Percentiles rank a stretch among this genome's conserved stretches.
Conservation (phyloP, 2,329 filamentous ascomycete genomes). For the Penicillium crustosum region DNA sequence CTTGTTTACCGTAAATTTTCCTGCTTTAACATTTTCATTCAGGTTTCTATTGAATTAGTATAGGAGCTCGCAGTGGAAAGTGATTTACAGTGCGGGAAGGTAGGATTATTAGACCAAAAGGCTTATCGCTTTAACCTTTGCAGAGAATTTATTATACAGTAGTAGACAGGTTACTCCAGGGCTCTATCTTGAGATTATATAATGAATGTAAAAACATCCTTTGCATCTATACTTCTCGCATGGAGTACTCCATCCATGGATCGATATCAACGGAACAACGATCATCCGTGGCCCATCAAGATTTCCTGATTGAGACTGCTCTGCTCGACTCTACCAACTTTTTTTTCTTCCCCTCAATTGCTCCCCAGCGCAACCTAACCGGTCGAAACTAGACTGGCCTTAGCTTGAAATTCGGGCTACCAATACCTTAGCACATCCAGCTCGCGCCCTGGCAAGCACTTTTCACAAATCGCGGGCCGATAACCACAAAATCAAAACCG, state of each 20-base stretch:
- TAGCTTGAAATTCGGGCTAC: not conserved
- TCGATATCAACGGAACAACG: conserved; percentile 25
- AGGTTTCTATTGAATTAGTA: not conserved
- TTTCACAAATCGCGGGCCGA: conserved; percentile 8
- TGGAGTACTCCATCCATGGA: not conserved
- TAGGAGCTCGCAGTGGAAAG: not conserved
- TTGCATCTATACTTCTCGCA: not conserved
- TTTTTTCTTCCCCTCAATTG: conserved; percentile 17
- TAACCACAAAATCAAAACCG: conserved; percentile 6
- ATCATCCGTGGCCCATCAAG: conserved; percentile 29
- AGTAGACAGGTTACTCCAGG: not conserved
- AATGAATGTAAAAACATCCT: not conserved
- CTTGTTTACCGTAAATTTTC: not conserved
- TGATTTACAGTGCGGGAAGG: not conserved
- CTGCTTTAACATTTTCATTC: not conserved
- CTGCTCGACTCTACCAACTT: conserved; percentile 12
- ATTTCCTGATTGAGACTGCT: conserved; percentile 34
- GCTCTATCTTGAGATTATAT: too few relatives aligned
- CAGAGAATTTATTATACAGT: not conserved
- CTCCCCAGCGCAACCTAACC: not conserved
- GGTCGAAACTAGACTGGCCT: not conserved
- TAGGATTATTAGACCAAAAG: not conserved
- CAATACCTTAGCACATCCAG: not conserved
- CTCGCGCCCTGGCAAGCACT: not conserved
- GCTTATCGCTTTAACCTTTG: too few relatives aligned